Evolutionary conservation across 345 rosid species (phyloP).

Genomic region (Gynandropsis gynandra): DNA sequence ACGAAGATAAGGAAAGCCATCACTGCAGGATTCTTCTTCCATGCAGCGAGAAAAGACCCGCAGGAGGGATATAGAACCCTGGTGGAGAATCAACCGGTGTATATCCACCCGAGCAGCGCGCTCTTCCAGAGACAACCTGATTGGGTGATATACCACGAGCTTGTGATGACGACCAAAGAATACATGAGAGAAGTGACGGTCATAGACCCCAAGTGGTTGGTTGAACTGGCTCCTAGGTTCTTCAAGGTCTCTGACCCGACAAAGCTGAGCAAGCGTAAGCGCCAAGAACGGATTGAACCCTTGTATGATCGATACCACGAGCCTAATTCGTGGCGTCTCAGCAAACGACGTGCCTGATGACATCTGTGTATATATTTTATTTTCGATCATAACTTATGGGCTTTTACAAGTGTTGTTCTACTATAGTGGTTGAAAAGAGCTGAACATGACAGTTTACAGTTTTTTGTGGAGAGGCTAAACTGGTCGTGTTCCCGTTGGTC

Average conservation of each 20-base stretch:
- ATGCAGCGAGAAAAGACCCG: conserved; percentile 73
- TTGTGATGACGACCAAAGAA: conserved; percentile 91
- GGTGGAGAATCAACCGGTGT: conserved; percentile 79
- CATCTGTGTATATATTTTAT: too few species aligned
- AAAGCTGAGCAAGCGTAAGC: conserved; percentile 88
- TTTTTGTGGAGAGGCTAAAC: too few species aligned
- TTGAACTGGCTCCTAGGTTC: conserved; percentile 85
- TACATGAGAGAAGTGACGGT: conserved; percentile 92
- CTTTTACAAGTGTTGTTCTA: too few species aligned
- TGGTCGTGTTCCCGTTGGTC: too few species aligned
- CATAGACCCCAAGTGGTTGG: conserved; percentile 87
- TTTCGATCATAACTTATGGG: too few species aligned
- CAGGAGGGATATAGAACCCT: conserved; percentile 78
- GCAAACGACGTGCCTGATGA: conserved; percentile 70
- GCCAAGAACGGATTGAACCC: conserved; percentile 77
- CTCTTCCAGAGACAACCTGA: conserved; percentile 93
- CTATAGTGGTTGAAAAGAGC: too few species aligned
- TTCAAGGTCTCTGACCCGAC: conserved; percentile 81
- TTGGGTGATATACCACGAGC: conserved; percentile 90
- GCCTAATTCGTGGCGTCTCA: conserved; percentile 85
- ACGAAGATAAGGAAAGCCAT: conserved; percentile 77
- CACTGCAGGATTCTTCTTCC: conserved; percentile 87
- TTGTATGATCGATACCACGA: conserved; percentile 88
- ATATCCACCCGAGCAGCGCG: conserved; percentile 87
- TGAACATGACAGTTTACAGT: too few species aligned